A percentile compares a stretch with the other conserved stretches of the same genome.
Conservation (phyloP, 78 protist species). For the Capsaspora owczarzaki region DNA sequence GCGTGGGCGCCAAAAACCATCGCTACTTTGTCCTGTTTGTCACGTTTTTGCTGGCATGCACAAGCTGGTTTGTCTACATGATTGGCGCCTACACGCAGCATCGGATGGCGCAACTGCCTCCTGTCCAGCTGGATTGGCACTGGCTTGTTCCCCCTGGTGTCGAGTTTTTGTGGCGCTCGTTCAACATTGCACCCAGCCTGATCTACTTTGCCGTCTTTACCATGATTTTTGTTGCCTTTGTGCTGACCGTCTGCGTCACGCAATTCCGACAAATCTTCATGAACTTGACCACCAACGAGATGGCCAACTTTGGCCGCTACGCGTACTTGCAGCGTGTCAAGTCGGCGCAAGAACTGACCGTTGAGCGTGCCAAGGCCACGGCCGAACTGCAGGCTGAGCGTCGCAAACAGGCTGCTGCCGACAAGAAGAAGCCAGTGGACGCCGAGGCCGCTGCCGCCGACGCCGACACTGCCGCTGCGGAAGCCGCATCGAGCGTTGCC, state of each 20-base stretch:
- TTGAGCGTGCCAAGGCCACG: not conserved
- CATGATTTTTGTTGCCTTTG: not conserved
- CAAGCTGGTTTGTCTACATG: not conserved
- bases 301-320: not conserved
- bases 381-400: not conserved
- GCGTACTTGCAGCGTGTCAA: not conserved
- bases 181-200: no score
- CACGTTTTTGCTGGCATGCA: no score
- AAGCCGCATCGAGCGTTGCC: not conserved
- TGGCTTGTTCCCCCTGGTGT: no score
- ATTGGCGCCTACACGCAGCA: not conserved
- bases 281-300: not conserved
- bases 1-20: conserved; percentile 64
- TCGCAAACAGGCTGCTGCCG: not conserved
- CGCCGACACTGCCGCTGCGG: not conserved
- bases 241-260: not conserved
- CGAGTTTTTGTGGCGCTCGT: not conserved
- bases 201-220: not conserved
- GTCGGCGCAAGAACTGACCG: not conserved
- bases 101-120: no score
- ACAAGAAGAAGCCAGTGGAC: not conserved
- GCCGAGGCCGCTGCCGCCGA: not conserved
- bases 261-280: not conserved
- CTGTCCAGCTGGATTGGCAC: no score
- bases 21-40: conserved; percentile 9